Percentiles rank a stretch among this genome's conserved stretches.
phyloP scores from a whole-genome alignment of 352 stramenopile genomes.

The Phytophthora meadii region DNA sequence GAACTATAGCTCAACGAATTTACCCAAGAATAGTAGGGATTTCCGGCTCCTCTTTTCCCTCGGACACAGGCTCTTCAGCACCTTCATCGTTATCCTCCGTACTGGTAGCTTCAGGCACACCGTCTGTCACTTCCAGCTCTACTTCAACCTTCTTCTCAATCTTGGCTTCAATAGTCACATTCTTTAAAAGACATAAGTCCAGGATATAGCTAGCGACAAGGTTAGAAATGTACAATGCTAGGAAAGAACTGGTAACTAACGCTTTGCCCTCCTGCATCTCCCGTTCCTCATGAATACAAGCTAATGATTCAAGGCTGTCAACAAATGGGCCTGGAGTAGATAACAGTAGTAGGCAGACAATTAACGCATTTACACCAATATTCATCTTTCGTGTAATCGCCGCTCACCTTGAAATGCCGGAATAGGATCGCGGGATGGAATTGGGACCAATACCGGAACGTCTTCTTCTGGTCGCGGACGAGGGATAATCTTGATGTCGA shows the following conservation, averaged over 20 bases:
- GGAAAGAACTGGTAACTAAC: slow-evolving; percentile 34
- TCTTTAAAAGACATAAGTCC: slow-evolving; percentile 67
- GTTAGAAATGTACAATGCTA: not conserved
- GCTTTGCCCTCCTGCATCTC: slow-evolving; percentile 50
- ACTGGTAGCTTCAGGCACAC: slow-evolving; percentile 2
- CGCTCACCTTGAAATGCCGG: slow-evolving; percentile 45
- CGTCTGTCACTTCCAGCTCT: slow-evolving; percentile 33
- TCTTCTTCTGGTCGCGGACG: slow-evolving; percentile 32
- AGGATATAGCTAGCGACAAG: slow-evolving; percentile 51
- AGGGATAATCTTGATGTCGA: slow-evolving; percentile 69
- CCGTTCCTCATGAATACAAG: slow-evolving; percentile 54
- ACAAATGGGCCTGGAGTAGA: slow-evolving; percentile 48
- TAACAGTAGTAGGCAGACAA: not conserved
- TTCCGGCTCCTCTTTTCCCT: slow-evolving; percentile 29
- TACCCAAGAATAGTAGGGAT: slow-evolving; percentile 65
- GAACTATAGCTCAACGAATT: not conserved
- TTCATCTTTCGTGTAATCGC: slow-evolving; percentile 1
- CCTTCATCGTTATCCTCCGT: slow-evolving; percentile 13
- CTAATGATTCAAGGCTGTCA: slow-evolving; percentile 29
- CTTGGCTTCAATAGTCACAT: slow-evolving; percentile 59
- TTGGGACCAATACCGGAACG: slow-evolving; percentile 25
- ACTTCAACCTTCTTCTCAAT: slow-evolving; percentile 33
- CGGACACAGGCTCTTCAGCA: slow-evolving; percentile 17
- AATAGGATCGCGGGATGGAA: slow-evolving; percentile 61
- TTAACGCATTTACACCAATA: slow-evolving; percentile 6